Evolutionary conservation across 306 rosid genomes (phyloP).

Genomic region (Cucurbita moschata): DNA sequence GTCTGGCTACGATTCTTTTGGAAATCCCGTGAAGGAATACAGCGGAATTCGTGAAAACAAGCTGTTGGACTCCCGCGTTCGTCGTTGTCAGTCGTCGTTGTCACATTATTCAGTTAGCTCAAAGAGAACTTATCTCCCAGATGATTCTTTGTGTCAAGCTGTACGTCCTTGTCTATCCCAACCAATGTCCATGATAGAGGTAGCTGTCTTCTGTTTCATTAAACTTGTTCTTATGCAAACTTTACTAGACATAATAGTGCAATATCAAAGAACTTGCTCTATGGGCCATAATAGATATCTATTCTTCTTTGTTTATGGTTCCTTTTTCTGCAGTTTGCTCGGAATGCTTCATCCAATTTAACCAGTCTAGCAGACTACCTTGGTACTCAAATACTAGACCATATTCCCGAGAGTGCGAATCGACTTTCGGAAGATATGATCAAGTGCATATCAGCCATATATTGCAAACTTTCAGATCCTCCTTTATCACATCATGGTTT

Average conservation of each 20-base stretch:
- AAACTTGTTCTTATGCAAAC: too few species aligned
- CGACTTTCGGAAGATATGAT: slow-evolving; percentile 88
- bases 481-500: slow-evolving; percentile 50
- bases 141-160: slow-evolving; percentile 39
- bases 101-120: slow-evolving; percentile 42
- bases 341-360: slow-evolving; percentile 46
- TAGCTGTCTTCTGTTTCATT: not conserved
- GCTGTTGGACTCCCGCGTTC: slow-evolving; percentile 50
- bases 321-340: slow-evolving; percentile 27
- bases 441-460: slow-evolving; percentile 80
- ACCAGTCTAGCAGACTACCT: slow-evolving; percentile 94
- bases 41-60: slow-evolving; percentile 30
- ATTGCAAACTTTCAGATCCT: slow-evolving; percentile 83
- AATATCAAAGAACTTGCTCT: too few species aligned
- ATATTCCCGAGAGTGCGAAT: slow-evolving; percentile 55
- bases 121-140: slow-evolving; percentile 41
- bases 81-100: slow-evolving; percentile 77
- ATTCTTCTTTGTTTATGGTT: not conserved
- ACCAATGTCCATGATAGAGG: slow-evolving; percentile 89
- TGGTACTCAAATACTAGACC: slow-evolving; percentile 74
- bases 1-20: slow-evolving; percentile 27
- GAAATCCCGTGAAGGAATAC: slow-evolving; percentile 20
- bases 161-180: slow-evolving; percentile 80
- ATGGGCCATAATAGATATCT: not conserved
- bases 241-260: not conserved